These are phyloP conservation scores for Halophytophthora polymorphica DNA, from an alignment of 352 stramenopile genomes.

Conservation along the genomic window DNA sequence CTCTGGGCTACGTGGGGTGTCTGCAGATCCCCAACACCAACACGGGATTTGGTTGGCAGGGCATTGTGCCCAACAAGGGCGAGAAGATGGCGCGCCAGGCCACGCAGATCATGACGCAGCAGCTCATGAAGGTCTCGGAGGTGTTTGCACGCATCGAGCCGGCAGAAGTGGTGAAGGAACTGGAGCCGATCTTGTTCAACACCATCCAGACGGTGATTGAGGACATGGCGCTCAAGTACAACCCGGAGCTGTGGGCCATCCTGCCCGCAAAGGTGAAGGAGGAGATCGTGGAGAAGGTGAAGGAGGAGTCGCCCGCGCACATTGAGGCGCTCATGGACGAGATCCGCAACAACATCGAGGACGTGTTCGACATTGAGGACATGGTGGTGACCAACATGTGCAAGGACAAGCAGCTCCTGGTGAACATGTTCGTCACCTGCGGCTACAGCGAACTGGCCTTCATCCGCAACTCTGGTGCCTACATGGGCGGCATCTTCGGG, in stretches of 20 bases:
- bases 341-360: conserved; percentile 93
- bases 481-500: conserved; percentile 89
- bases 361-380: conserved; percentile 94
- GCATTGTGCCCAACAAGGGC: conserved; percentile 96
- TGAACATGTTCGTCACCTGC: conserved; percentile 94
- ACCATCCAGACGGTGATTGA: conserved; percentile 88
- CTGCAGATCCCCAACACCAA: conserved; percentile 86
- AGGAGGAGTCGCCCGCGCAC: conserved; percentile 90
- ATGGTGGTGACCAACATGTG: conserved; percentile 95
- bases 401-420: conserved; percentile 93
- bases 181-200: conserved; percentile 91
- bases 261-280: conserved; percentile 81
- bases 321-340: conserved; percentile 94
- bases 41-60: conserved; percentile 95
- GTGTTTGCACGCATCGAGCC: conserved; percentile 92
- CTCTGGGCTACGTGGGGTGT: conserved; percentile 91
- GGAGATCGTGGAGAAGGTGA: conserved; percentile 93
- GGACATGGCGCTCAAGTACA: conserved; percentile 89
- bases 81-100: conserved; percentile 96
- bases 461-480: conserved; percentile 89
- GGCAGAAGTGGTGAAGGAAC: conserved; percentile 84
- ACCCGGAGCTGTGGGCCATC: conserved; percentile 76
- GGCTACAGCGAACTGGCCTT: conserved; percentile 91
- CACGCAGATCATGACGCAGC: conserved; percentile 92
- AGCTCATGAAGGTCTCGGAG: conserved; percentile 92